Evolutionary conservation across 2,329 filamentous ascomycete species (phyloP), one percentile per base, ranked within the genome.

Genomic region (Bipolaris gigantea): DNA sequence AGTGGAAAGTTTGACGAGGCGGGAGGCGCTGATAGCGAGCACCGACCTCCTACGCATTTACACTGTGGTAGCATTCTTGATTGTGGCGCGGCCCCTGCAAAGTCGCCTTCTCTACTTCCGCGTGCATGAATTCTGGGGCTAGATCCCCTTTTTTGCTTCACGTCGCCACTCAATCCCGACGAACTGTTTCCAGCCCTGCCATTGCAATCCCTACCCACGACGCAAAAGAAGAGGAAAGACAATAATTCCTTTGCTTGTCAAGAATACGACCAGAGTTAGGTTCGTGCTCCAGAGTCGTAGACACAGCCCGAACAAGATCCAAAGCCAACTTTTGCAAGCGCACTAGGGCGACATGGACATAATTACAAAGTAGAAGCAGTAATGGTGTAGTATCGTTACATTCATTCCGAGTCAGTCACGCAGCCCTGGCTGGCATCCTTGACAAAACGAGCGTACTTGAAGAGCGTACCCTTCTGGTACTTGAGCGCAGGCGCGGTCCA

Each of bases 371-470:
- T 19, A 16, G 35, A 35, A 8, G 38, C 32, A 13, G 33, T n/a
- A 30, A 44, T 34, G 35, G 25, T 21, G 13, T 45, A 16, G 16
- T 16, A 49, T 41, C 47, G 15, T 36, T 21, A 46, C 39, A 13
- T 38, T 59, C 55, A 70, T 39, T 58, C 65, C 2, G 71, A 75
- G 71, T 85, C 83, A 1, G 83, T 85, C 45, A 85, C 81, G 65
- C 82, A 85, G 4, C 83, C 83, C 59, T 81, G 78, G 64, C 81
- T 84, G 36, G 83, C 83, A 70, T 85, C 80, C 65, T 78, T 75
- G 45, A 85, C 83, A 44, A 78, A 73, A 64, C 77, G 75, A 5
- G 81, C 78, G 63, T 86, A 85, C 75, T 85, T 85, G 66, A 80
- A 83, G 55, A 85, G 66, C 39, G 81, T 84, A 8, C 83, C 83